Evolutionary conservation across 108 stramenopile genomes (phyloP).

Genomic region (Skeletonema menzelii): DNA sequence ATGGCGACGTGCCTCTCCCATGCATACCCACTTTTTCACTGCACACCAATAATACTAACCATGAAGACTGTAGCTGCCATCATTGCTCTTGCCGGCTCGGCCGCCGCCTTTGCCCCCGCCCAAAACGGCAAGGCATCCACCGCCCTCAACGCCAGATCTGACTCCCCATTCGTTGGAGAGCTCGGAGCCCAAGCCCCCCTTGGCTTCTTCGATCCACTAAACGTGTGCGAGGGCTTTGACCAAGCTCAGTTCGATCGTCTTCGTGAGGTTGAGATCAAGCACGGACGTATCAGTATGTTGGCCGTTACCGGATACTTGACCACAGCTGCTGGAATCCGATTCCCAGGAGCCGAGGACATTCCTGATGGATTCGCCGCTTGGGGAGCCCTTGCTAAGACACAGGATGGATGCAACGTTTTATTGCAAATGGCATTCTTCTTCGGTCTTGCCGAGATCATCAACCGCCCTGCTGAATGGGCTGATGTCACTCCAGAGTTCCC

Average conservation of each 20-base stretch:
- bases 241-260: slow-evolving; percentile 44
- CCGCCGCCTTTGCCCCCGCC: slow-evolving; percentile 45
- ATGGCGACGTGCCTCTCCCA: slow-evolving; percentile 55
- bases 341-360: slow-evolving; percentile 47
- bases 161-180: slow-evolving; percentile 41
- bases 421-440: slow-evolving; percentile 22
- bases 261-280: slow-evolving; percentile 69
- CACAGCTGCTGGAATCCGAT: slow-evolving; percentile 54
- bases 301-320: slow-evolving; percentile 61
- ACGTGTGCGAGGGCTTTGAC: slow-evolving; percentile 59
- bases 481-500: slow-evolving; percentile 63
- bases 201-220: slow-evolving; percentile 66
- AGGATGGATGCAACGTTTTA: slow-evolving; percentile 45
- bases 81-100: slow-evolving; percentile 41
- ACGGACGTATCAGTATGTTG: slow-evolving; percentile 60
- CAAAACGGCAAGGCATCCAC: slow-evolving; percentile 7
- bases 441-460: slow-evolving; percentile 25
- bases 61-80: slow-evolving; percentile 45
- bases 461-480: slow-evolving; percentile 45
- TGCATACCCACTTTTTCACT: slow-evolving; percentile 35
- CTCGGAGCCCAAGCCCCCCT: slow-evolving; percentile 52
- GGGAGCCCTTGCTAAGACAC: slow-evolving; percentile 17
- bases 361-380: slow-evolving; percentile 46
- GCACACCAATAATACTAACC: not conserved
- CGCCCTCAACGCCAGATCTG: slow-evolving; percentile 7